These are phyloP conservation scores for Fusarium virguliforme DNA, from an alignment of 2,329 filamentous ascomycete species.

Conservation along the genomic window DNA sequence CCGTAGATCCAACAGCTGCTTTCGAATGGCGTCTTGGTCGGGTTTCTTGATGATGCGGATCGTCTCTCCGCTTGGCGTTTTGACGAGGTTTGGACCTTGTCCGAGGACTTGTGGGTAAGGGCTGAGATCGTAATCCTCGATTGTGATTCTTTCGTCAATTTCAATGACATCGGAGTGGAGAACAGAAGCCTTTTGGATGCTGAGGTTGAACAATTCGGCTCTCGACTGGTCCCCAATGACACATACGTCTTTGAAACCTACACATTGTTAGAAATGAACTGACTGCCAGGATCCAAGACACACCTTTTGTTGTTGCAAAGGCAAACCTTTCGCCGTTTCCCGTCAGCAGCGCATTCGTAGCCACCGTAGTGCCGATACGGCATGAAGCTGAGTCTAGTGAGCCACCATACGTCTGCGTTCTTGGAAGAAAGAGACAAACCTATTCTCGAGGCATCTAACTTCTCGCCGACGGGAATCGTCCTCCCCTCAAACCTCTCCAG, in stretches of 20 bases:
- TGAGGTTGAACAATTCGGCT: constrained; percentile 80
- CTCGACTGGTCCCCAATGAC: constrained; percentile 81
- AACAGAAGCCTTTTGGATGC: constrained; percentile 76
- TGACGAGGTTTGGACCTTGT: constrained; percentile 39
- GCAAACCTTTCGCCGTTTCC: constrained; percentile 80
- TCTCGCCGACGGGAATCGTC: constrained; percentile 64
- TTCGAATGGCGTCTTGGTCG: constrained; percentile 64
- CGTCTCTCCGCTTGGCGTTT: constrained; percentile 76
- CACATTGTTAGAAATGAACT: neutral
- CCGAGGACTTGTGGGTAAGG: constrained; percentile 64
- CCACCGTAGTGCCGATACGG: constrained; percentile 83
- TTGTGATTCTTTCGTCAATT: constrained; percentile 79
- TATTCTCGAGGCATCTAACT: constrained; percentile 55
- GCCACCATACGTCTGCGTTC: neutral
- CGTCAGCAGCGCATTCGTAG: constrained; percentile 82
- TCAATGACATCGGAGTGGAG: constrained; percentile 79
- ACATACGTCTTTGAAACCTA: constrained; percentile 77
- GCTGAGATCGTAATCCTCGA: constrained; percentile 80
- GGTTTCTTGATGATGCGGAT: constrained; percentile 74
- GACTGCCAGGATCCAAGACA: neutral
- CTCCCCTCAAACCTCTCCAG: constrained; percentile 71
- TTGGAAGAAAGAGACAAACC: constrained; percentile 34
- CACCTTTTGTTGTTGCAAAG: constrained; percentile 75
- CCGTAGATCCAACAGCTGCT: constrained; percentile 73
- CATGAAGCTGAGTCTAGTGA: constrained; percentile 72